Evolutionary conservation across 805 yeast species (phyloP).

Genomic region (Candida hispaniensis): DNA sequence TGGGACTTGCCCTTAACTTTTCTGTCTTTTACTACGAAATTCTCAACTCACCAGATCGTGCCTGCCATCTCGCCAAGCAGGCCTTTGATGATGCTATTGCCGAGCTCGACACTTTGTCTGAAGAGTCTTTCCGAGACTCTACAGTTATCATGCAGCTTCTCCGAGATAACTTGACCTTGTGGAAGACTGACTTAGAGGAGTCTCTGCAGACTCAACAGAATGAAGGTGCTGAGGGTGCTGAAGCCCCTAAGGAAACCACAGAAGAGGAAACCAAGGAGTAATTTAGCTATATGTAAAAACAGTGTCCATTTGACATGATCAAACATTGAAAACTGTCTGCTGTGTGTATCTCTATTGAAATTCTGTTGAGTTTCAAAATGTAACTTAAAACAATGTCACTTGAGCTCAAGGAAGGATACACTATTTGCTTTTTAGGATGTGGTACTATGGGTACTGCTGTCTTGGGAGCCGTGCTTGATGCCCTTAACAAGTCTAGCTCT

Average conservation of each 20-base stretch:
- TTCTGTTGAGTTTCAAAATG: too few relatives aligned
- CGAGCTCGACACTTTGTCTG: slow-evolving; percentile 92
- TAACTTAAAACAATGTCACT: too few relatives aligned
- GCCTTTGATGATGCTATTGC: slow-evolving; percentile 99
- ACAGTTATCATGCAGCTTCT: slow-evolving; percentile 98
- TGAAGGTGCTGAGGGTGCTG: slow-evolving; percentile 20
- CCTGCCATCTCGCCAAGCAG: slow-evolving; percentile 97
- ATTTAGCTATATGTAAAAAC: slow-evolving; percentile 16
- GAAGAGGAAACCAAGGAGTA: slow-evolving; percentile 24
- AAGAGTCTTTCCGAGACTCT: slow-evolving; percentile 97
- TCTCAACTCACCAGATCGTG: slow-evolving; percentile 95
- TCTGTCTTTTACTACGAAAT: slow-evolving; percentile 98
- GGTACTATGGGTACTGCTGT: slow-evolving; percentile 97
- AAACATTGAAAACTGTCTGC: too few relatives aligned
- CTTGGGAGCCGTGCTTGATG: slow-evolving; percentile 59
- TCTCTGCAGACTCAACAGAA: slow-evolving; percentile 22
- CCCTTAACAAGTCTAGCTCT: slow-evolving; percentile 26
- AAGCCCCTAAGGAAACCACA: slow-evolving; percentile 19
- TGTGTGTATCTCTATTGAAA: too few relatives aligned
- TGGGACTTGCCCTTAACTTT: slow-evolving; percentile 95
- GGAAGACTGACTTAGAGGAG: slow-evolving; percentile 39
- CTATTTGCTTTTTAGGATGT: slow-evolving; percentile 75
- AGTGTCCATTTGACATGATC: too few relatives aligned
- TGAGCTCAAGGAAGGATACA: slow-evolving; percentile 28
- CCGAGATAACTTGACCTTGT: slow-evolving; percentile 95